These are phyloP conservation scores for Saposhnikovia divaricata DNA, from an alignment of 129 eudicot genomes.

Conservation along the genomic window DNA sequence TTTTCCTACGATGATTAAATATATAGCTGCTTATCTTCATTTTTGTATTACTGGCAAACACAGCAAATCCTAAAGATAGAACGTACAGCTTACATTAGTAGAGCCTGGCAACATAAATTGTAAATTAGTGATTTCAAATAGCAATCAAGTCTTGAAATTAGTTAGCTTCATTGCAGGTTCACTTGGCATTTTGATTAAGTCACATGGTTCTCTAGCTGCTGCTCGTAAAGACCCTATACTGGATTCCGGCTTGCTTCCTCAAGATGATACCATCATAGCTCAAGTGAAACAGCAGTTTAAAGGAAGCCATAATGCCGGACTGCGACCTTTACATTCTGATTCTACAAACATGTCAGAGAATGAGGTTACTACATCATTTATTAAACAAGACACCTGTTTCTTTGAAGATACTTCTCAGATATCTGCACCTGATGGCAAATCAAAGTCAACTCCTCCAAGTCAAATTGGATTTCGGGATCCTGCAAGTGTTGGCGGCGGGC, in stretches of 20 bases:
- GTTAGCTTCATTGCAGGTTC: constrained; percentile 21
- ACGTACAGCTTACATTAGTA: constrained; percentile 11
- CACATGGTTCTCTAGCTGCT: constrained; percentile 24
- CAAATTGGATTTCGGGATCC: constrained; percentile 92
- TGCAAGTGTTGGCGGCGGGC: constrained; percentile 81
- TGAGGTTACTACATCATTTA: no score
- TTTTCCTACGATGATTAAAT: constrained; percentile 11
- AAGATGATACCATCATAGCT: constrained; percentile 11
- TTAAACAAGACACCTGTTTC: constrained; percentile 15
- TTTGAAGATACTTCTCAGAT: constrained; percentile 75
- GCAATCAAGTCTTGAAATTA: background rate
- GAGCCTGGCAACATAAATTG: constrained; percentile 22
- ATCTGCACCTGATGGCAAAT: constrained; percentile 68
- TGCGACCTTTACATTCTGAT: no score
- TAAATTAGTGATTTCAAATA: constrained; percentile 17
- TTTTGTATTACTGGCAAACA: constrained; percentile 4
- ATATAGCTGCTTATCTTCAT: background rate
- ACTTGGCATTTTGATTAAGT: constrained; percentile 22
- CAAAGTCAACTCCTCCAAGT: constrained; percentile 79
- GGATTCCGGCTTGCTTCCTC: constrained; percentile 20
- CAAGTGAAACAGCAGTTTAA: constrained; percentile 23
- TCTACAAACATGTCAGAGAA: no score
- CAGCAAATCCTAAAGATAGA: constrained; percentile 13
- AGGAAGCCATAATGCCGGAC: constrained; percentile 24
- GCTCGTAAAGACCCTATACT: constrained; percentile 10